Conservation (phyloP, 2,329 filamentous ascomycete species). For the Alternaria dauci region DNA sequence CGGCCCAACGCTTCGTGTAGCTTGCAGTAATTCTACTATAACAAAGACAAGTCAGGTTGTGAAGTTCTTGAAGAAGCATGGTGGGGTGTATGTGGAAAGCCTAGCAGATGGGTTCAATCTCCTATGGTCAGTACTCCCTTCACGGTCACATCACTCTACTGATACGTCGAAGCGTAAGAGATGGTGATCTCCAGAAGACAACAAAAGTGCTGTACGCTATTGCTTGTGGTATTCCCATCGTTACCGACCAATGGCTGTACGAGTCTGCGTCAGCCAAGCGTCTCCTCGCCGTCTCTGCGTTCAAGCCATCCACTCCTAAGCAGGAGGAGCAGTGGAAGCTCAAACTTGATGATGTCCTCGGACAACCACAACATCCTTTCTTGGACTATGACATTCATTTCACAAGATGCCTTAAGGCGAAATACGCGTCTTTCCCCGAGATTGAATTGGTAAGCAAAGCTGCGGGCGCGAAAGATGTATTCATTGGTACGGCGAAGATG, state of each 20-base stretch:
- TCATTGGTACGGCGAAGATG: conserved; percentile 27
- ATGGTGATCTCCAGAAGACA: conserved; percentile 53
- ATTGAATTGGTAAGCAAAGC: conserved; percentile 50
- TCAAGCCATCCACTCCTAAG: conserved; percentile 43
- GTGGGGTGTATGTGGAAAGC: conserved; percentile 39
- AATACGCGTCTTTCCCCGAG: conserved; percentile 47
- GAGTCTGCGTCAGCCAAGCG: conserved; percentile 48
- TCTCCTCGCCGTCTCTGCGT: conserved; percentile 48
- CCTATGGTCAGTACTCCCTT: conserved; percentile 39
- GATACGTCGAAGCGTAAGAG: conserved; percentile 46
- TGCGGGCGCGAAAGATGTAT: conserved; percentile 49
- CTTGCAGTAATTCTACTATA: conserved; percentile 46
- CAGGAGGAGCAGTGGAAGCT: conserved; percentile 53
- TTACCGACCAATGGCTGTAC: conserved; percentile 58
- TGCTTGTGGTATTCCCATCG: conserved; percentile 54
- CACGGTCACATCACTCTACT: conserved; percentile 12
- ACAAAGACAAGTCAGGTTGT: conserved; percentile 30
- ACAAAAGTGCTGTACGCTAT: conserved; percentile 57
- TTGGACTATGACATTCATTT: conserved; percentile 59
- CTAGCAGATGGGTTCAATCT: conserved; percentile 46
- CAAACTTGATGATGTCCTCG: conserved; percentile 43
- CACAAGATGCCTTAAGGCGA: conserved; percentile 51
- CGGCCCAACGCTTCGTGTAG: conserved; percentile 39
- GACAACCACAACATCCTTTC: conserved; percentile 55
- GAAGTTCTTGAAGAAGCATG: conserved; percentile 48